Base-by-base conservation (phyloP, 2,329 filamentous ascomycete genomes). In the Cordyceps javanica region DNA sequence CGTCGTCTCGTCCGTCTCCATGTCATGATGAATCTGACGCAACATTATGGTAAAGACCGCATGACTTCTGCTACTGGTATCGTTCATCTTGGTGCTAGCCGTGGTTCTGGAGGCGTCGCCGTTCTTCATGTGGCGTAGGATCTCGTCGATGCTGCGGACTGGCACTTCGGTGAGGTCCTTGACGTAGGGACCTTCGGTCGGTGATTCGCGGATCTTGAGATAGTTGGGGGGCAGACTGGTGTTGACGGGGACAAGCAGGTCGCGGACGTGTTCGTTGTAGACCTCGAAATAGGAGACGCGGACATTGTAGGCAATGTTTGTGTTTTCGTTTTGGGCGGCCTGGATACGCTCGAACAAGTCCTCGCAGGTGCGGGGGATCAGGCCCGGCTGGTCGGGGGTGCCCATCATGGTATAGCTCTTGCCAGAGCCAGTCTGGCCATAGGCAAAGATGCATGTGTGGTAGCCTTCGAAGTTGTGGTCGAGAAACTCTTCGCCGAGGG, bases 371-470 rank as follows among this genome's bases (percentile, higher is more conserved):
- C 92, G 84, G 8, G 94, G 94, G 63, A 99, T 99, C 57, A 99
- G 79, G 5, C 94, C 94, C 0, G 91, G 91, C 64, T 95, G 84
- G 30, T 94, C 89, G 6, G 87, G 80, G 1, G 82, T 86, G 44
- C 94, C 94, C 94, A 99, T 99, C 85, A 89, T 99, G 42, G 94
- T 97, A 75, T 97, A 99, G 70, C 90, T 96, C 77, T 99, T 99
- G 53, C 94, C 94, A 0, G 92, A 96, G 25, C 94, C 94, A 0
- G 94, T 99, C 77, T 99, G 94, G 11, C 94, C 94, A 68, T 99
- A 97, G 60, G 94, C 94, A 69, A 99, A 97, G 65, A 99, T 99
- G 72, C 94, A 99, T 0, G 94, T 99, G 74, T 99, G 93, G 76
- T 99, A 99, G 62, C 94, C 94, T 70, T 97, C 92, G 67, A 99